Evolutionary conservation across 108 stramenopile genomes (phyloP), one percentile per base, ranked within the genome.

Genomic region (Cylindrotheca closterium): DNA sequence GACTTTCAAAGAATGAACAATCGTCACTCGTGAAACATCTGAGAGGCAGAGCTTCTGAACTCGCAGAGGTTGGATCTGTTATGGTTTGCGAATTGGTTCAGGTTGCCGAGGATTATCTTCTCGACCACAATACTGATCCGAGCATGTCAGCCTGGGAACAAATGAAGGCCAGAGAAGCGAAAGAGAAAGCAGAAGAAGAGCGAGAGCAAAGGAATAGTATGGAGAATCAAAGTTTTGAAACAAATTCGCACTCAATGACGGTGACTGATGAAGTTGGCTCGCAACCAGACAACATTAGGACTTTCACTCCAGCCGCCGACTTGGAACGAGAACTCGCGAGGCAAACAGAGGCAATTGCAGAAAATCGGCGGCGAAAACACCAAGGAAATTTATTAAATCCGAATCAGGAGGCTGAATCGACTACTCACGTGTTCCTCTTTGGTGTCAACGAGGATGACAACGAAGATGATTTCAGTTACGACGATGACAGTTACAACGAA

Each of bases 21-120:
- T 26, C 53, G 3, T 56, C 70, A n/a, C 56, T 93, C 3, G 47
- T 80, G 55, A 0, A 51, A 22, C 58, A 60, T 26, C 34, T 93
- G 18, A 25, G 67, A 8, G 46, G 47, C 1, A 71, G 87, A 29
- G 82, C 86, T 0, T 57, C 47, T 10, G 86, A 88, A 45, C 76
- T 83, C 23, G 77, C 88, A n/a, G 37, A 34, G 18, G 60, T 46
- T 5, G 88, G 88, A 4, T 68, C 59, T 15, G 87, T 89, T 17
- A 87, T 90, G 86, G 77, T 89, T 24, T 76, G 79, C 59, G 88
- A 93, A 58, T 48, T 93, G 46, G 87, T 87, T 0, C 88, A 86
- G 53, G 60, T 87, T 8, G 80, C 67, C 7, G 88, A 93, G 68
- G 85, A 80, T 25, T 93, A 72, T 68, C 66, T 93, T n/a, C 30